These are phyloP conservation scores for Tricladium varicosporioides DNA, from an alignment of 2,329 filamentous ascomycete species.

Conservation along the genomic window DNA sequence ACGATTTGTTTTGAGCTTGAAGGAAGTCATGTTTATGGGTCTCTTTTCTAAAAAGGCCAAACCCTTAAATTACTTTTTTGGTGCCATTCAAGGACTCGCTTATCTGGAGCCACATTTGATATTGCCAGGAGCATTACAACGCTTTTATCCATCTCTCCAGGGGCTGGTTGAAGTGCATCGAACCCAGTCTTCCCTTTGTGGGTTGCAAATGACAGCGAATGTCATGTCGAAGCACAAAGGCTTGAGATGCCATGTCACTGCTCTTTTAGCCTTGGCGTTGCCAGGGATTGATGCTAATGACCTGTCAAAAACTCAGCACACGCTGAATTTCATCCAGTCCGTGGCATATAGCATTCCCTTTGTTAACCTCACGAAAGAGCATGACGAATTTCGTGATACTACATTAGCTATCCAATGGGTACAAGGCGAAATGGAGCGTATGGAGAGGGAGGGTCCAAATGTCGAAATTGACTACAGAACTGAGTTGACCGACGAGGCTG, in stretches of 20 bases:
- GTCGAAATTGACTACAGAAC: conserved; percentile 81
- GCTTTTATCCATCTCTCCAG: conserved; percentile 96
- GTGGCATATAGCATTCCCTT: conserved; percentile 97
- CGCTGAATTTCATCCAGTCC: conserved; percentile 90
- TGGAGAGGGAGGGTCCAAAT: conserved; percentile 84
- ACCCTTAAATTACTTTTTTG: conserved; percentile 87
- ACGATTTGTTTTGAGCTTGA: conserved; percentile 84
- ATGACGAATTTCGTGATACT: conserved; percentile 67
- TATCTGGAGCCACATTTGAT: conserved; percentile 91
- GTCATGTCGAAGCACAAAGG: conserved; percentile 91
- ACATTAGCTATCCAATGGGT: conserved; percentile 89
- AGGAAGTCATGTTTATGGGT: conserved; percentile 96
- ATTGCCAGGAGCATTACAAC: conserved; percentile 86
- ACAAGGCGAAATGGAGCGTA: conserved; percentile 86
- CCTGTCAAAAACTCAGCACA: conserved; percentile 92
- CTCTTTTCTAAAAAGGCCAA: conserved; percentile 94
- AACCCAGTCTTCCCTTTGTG: conserved; percentile 88
- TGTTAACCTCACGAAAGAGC: conserved; percentile 71
- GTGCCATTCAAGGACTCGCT: conserved; percentile 82
- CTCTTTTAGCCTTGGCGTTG: conserved; percentile 84
- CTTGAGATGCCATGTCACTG: conserved; percentile 95
- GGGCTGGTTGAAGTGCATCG: conserved; percentile 96
- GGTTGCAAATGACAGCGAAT: conserved; percentile 87
- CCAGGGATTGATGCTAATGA: conserved; percentile 98
- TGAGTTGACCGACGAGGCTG: conserved; percentile 80